These are phyloP conservation scores for Rhodotorula sp. DNA, from an alignment of 1,284 basidiomycete genomes.

Conservation along the genomic window DNA sequence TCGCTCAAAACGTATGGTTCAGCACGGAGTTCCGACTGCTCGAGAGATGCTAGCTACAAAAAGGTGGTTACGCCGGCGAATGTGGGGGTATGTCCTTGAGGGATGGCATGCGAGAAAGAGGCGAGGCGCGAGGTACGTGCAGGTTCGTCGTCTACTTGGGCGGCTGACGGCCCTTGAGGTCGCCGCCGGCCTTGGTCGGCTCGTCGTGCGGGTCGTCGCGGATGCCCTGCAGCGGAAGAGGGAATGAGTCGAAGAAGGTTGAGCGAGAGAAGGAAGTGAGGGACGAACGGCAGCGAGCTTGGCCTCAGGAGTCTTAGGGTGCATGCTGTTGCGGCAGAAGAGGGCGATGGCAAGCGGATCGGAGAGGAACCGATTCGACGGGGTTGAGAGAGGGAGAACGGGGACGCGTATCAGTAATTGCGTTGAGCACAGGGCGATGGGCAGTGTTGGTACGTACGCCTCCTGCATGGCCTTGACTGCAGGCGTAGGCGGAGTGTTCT, in stretches of 20 bases:
- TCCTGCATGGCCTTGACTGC: constrained; percentile 32
- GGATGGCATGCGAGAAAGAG: neutral
- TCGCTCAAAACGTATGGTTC: too few species aligned
- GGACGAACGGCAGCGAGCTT: constrained; percentile 14
- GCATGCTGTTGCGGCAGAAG: neutral
- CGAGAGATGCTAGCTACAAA: too few species aligned
- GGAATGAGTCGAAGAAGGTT: too few species aligned
- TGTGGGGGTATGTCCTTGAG: neutral
- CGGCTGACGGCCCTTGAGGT: constrained; percentile 13
- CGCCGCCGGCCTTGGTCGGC: constrained; percentile 18
- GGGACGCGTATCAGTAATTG: too few species aligned
- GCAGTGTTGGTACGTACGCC: neutral
- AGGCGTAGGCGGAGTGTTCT: constrained; percentile 28
- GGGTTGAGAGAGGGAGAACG: constrained; percentile 1
- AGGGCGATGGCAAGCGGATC: too few species aligned
- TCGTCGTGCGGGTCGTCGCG: constrained; percentile 7
- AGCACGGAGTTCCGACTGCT: too few species aligned
- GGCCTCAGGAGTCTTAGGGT: constrained; percentile 3
- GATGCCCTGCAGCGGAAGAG: neutral
- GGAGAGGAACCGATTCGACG: neutral
- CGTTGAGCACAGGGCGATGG: too few species aligned
- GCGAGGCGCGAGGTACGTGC: neutral
- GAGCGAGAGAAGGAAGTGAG: neutral
- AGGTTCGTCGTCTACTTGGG: neutral
- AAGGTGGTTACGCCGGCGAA: neutral